Base-by-base conservation (phyloP, 2,329 filamentous ascomycete species). In the Paraphoma chrysanthemicola region DNA sequence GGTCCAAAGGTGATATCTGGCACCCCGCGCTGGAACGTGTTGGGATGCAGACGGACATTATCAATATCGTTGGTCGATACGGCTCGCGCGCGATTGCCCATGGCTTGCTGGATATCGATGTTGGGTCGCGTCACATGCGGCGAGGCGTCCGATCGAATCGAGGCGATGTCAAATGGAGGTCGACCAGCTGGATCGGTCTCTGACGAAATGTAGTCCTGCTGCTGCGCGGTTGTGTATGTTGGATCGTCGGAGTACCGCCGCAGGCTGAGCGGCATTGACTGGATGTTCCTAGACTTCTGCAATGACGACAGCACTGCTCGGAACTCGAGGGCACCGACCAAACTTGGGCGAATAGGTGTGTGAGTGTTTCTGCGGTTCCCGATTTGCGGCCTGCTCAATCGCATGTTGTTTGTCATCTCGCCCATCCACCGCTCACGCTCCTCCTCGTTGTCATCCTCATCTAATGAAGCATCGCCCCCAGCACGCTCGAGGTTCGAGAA, bases 261-360 rank as follows among this genome's bases (percentile, higher is more conserved):
- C 23, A 87, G 78, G 62, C 88, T 84, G 58, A 96, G 88, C 2
- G 88, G 85, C 43, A 88, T 85, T 16, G 90, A 84, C 66, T 88
- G 87, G 28, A 91, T 86, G 62, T 92, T 95, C 69, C 91, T 87
- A 53, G 92, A 91, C 62, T 88, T 90, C 68, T 96, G 89, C 54
- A 99, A 79, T 2, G 93, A 93, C n/a, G 91, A 90, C 44, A 99
- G 81, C 3, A 97, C 90, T 2, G 94, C 94, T 66, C 93, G 86
- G 68, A 99, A 99, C 77, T 99, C 95, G 54, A 99, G 82, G 8
- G 92, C 95, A 43, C 95, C 95, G 3, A 99, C 90, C 45, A 99
- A 81, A 80, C 95, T 98, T 1, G 95, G 94, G 43, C 95, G 86
- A 60, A 99, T 97, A 0, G 93, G 90, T 6, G 89, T 94, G 58